Base-by-base conservation (phyloP, 2,329 filamentous ascomycete species). In the Exophiala dermatitidis region DNA sequence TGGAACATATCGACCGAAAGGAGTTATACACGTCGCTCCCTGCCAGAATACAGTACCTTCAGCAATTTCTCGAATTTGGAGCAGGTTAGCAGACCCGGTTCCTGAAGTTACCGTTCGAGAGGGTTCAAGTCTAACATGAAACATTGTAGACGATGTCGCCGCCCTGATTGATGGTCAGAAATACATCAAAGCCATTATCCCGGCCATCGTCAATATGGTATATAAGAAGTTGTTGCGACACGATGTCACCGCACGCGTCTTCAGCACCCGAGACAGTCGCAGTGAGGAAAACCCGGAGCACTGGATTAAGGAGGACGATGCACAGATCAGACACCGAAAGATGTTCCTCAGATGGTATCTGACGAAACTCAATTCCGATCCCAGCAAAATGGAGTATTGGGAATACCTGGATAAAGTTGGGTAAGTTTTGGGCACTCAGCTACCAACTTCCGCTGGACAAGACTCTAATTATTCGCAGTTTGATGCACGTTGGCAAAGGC, bases 331-430 rank as follows among this genome's bases (percentile, higher is more conserved):
- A 61, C 80, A 89, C 65, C 79, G 87, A 58, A 90, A 90, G 73
- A 84, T 86, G 75, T 90, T 90, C 65, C 68, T 80, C 48, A 74
- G 85, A n/a, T 86, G 85, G 49, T 91, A 90, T 61, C 73, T 91
- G 32, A 81, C 78, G 55, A 86, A 84, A 67, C 72, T 91, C 36
- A 89, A 86, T 68, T 84, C 82, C 3, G 86, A 90, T 64, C 85
- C 85, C 0, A 83, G 80, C 47, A 81, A 80, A 59, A 82, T 87
- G 77, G 83, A 88, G 57, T 89, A 89, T 67, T 91, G 87, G 86
- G 81, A 86, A 64, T 91, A 91, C 65, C 73, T 91, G 42, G 85
- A 90, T 71, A 90, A 90, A 69, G 87, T 91, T 34, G 87, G 86
- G 78, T 83, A 67, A 67, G 80, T 72, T 29, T 31, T 29, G 28